Percentiles rank a stretch among this genome's conserved stretches.
Conservation (phyloP, 2,329 filamentous ascomycete species). For the Sporothrix mexicana region DNA sequence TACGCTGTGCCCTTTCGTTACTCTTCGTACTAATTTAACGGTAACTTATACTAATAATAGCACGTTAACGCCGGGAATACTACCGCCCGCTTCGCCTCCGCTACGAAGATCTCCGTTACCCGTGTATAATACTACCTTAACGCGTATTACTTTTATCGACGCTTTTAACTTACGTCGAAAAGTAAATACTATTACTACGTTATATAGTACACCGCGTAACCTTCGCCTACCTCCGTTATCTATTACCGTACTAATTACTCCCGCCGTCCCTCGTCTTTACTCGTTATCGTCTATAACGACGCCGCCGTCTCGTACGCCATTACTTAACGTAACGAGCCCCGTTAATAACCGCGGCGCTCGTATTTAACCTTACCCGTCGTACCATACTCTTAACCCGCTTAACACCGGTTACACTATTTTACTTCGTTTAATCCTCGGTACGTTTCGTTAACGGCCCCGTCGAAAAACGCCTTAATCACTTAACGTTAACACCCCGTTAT, state of each 20-base stretch:
- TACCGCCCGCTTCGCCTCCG: background rate
- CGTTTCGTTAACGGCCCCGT: too few species aligned
- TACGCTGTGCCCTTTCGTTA: background rate
- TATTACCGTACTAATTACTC: background rate
- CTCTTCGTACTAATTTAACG: constrained; percentile 11
- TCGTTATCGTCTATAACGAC: background rate
- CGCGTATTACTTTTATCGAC: background rate
- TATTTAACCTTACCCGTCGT: too few species aligned
- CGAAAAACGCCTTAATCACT: too few species aligned
- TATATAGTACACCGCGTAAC: background rate
- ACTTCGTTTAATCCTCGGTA: background rate
- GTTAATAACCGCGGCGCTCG: too few species aligned
- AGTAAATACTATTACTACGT: background rate
- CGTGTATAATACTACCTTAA: background rate
- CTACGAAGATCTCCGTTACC: background rate
- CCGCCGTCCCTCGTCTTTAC: background rate
- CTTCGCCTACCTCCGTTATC: background rate
- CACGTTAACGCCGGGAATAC: background rate
- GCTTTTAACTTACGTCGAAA: background rate
- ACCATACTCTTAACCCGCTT: background rate
- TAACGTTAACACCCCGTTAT: too few species aligned
- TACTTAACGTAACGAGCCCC: too few species aligned
- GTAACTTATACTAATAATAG: background rate
- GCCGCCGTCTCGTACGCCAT: too few species aligned
- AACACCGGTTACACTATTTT: background rate